Evolutionary conservation across 164 flowering plant genomes (phyloP), one percentile per base, ranked within the genome.

Genomic region (Vitis rotundifolia): DNA sequence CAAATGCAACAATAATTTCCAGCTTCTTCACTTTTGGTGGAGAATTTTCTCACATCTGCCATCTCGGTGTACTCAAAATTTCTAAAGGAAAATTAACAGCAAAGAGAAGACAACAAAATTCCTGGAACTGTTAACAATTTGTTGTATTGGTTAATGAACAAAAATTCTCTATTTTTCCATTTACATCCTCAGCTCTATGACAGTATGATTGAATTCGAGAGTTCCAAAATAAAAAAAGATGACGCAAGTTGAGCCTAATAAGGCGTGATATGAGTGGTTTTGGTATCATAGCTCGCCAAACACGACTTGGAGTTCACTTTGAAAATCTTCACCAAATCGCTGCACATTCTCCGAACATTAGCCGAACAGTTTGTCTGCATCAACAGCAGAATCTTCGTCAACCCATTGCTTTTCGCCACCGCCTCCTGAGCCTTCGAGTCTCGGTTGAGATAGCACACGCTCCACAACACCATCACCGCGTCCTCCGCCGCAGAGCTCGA

Each of bases 211-310:
- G 44, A 37, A 37, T 37, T 37, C 3, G 44, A 2, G 44, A 37
- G 44, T 37, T 37, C 7, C 44, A 37, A 2, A 37, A 37, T 2
- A 37, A 5, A 37, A 37, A 29, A 29, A 29, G 4, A 29, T 2
- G 4, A n/a, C n/a, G n/a, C n/a, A n/a, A 22, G 1, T 37, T 3
- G 44, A 37, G 5, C 3, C 44, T 37, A 82, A 70, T 66, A 77
- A 26, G 85, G 83, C 78, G 69, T 68, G 50, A 82, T 79, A 69
- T 82, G 85, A 52, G 75, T 73, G 13, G 81, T 82, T 65, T 67
- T 72, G 10, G 79, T 79, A 0, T 77, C 74, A 15, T 79, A 82
- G n/a, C 67, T 49, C 10, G 71, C 74, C 74, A 80, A 72, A 53
- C 73, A 56, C 22, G 66, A 68, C 61, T 57, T 72, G 0, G 58